phyloP scores from a whole-genome alignment of 345 rosid species.

The Eucalyptus decipiens region DNA sequence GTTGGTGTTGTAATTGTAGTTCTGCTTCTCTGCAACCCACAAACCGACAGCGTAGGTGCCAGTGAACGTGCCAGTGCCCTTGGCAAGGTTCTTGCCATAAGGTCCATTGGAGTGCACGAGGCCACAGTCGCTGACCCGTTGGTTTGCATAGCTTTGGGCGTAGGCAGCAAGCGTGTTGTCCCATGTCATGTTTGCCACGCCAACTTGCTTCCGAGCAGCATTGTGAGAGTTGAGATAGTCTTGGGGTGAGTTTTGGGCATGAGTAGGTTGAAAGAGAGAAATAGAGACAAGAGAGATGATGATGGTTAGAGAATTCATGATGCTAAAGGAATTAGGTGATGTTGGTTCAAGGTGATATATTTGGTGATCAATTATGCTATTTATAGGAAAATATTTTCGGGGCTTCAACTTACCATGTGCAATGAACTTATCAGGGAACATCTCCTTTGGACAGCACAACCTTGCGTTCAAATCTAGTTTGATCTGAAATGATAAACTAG shows the following conservation, averaged over 20 bases:
- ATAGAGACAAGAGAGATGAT: neutral
- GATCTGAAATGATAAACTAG: no score
- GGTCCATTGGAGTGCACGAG: conserved; percentile 18
- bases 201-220: neutral
- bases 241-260: neutral
- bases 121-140: neutral
- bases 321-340: neutral
- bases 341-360: neutral
- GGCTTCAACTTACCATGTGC: no score
- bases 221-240: conserved; percentile 12
- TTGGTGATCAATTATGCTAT: neutral
- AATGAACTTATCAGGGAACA: no score
- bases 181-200: conserved; percentile 2
- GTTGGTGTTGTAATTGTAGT: conserved; percentile 3
- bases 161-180: neutral
- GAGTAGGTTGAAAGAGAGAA: neutral
- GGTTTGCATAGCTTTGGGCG: neutral
- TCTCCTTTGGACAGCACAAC: no score
- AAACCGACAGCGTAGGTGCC: conserved; percentile 1
- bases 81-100: conserved; percentile 18
- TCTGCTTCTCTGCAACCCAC: conserved; percentile 10
- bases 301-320: neutral
- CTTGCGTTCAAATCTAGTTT: no score
- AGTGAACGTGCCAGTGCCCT: neutral
- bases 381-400: neutral